Evolutionary conservation across 306 rosid species (phyloP), one percentile per base, ranked within the genome.

Genomic region (Lathyrus aphaca): DNA sequence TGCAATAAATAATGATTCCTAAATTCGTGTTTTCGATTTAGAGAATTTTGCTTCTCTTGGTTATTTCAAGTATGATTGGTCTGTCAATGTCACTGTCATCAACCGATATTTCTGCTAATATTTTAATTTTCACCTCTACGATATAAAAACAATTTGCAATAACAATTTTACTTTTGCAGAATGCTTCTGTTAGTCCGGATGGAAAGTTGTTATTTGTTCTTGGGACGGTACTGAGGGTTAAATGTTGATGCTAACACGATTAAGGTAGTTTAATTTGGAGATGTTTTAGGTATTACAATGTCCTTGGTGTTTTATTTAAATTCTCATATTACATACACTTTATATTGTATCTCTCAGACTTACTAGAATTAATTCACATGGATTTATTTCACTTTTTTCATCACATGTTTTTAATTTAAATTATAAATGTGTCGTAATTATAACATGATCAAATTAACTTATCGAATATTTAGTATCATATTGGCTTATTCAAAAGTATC

Each of bases 1-100:
- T 60, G 16, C 95, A 13, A 97, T 92, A 55, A 94, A 94, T 79
- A 94, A 94, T 44, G 99, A 94, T 81, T 90, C 91, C 70, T 88
- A 87, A 80, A 83, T 91, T 51, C 83, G 96, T 74, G 76, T 88
- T 49, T 94, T 84, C 8, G 92, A 90, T 54, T 76, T 88, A 0
- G 89, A 82, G 66, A 85, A 44, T 46, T 88, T 94, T 57, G 40
- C 88, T 75, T 77, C 86, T 80, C 84, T 88, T 8, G 88, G 77
- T 69, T 62, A 78, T 72, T 94, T 90, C 83, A 80, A 83, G 17
- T 94, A 81, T 43, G 87, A 81, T 76, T 94, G 99, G 99, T 94
- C 97, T 50, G 97, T 94, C 60, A 94, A 94, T 77, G 99, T 94
- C 78, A 88, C 97, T 81, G 60, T 27, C 74, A 54, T 79, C 48